Evolutionary conservation across 805 yeast species (phyloP), one percentile per base, ranked within the genome.

Genomic region (Sugiyamaella valdiviana): DNA sequence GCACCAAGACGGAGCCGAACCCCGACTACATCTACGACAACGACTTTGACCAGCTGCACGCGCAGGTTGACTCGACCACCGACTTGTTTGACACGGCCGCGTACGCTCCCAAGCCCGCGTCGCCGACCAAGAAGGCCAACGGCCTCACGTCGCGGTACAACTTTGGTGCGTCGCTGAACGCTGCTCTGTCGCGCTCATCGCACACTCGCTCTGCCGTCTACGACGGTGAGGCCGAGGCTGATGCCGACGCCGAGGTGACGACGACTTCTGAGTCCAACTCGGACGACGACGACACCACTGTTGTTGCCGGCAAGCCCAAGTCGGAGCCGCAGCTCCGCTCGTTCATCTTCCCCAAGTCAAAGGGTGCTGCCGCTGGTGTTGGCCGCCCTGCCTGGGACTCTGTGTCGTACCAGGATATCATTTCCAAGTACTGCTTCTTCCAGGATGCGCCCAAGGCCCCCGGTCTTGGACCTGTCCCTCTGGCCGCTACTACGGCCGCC

Each of bases 341-440:
- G 2, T 46, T 46, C 16, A 17, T 36, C n/a, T 46, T 46, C 45
- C 40, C 29, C 23, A 14, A 20, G 20, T 9, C 24, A n/a, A n/a
- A n/a, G 35, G 35, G 14, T 9, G 14, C 12, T 26, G 35, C 9
- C 35, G 35, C 9, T 14, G 35, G 14, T 26, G n/a, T n/a, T n/a
- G n/a, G n/a, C n/a, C 49, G 55, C 45, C 65, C 65, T 37, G 51
- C 61, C 6, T 58, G 67, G 59, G 65, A 63, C 50, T 65, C 72
- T 16, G 45, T 61, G 7, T 54, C 63, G n/a, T 69, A 69, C 55
- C 65, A 68, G 55, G 68, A 62, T 44, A 55, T 69, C 42, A 55
- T 69, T 43, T 59, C 67, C 48, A 67, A 63, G 54, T 69, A 69
- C 59, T 69, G 73, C 54, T 69, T 69, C 51, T 66, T 64, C 54